Evolutionary conservation across 495 filamentous ascomycete species (phyloP).

Genomic region (Rhizodiscina lignyota): DNA sequence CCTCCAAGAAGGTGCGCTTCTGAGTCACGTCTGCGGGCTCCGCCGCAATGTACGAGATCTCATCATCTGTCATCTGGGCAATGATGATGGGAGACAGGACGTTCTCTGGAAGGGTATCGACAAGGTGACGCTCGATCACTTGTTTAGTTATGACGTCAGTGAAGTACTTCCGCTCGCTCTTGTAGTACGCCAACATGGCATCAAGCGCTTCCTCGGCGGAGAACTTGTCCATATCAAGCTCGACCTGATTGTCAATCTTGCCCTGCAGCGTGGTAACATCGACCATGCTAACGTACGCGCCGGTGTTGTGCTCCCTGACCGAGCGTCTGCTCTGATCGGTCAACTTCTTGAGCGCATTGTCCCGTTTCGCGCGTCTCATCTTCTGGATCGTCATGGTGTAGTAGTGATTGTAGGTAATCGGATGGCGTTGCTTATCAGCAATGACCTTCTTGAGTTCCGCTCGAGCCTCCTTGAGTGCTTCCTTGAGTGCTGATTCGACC

Average conservation of each 20-base stretch:
- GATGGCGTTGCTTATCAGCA: slow-evolving; percentile 6
- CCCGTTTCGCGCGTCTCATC: slow-evolving; percentile 6
- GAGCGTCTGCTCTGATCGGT: slow-evolving; percentile 1
- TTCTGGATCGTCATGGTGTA: slow-evolving; percentile 12
- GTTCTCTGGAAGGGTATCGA: slow-evolving; percentile 8
- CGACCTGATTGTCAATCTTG: background rate
- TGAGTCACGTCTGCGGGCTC: slow-evolving; percentile 11
- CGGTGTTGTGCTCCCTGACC: background rate
- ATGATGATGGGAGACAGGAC: slow-evolving; percentile 15
- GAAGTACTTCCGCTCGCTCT: slow-evolving; percentile 20
- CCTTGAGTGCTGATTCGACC: slow-evolving; percentile 5
- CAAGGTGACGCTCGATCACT: slow-evolving; percentile 21
- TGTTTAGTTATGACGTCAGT: slow-evolving; percentile 15
- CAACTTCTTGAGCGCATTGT: slow-evolving; percentile 1
- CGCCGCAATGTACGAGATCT: slow-evolving; percentile 13
- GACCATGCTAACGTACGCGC: background rate
- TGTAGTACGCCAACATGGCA: slow-evolving; percentile 10
- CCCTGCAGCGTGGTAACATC: slow-evolving; percentile 1
- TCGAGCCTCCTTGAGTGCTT: background rate
- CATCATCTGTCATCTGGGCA: slow-evolving; percentile 12
- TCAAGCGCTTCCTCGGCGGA: slow-evolving; percentile 12
- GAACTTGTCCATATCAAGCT: slow-evolving; percentile 14
- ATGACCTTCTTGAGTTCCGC: slow-evolving; percentile 13
- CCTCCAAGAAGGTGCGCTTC: slow-evolving; percentile 9
- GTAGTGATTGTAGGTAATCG: slow-evolving; percentile 19